Percentiles rank a stretch among this genome's conserved stretches.
Conservation (phyloP, 1,284 basidiomycete species). For the Ganoderma leucocontextum region DNA sequence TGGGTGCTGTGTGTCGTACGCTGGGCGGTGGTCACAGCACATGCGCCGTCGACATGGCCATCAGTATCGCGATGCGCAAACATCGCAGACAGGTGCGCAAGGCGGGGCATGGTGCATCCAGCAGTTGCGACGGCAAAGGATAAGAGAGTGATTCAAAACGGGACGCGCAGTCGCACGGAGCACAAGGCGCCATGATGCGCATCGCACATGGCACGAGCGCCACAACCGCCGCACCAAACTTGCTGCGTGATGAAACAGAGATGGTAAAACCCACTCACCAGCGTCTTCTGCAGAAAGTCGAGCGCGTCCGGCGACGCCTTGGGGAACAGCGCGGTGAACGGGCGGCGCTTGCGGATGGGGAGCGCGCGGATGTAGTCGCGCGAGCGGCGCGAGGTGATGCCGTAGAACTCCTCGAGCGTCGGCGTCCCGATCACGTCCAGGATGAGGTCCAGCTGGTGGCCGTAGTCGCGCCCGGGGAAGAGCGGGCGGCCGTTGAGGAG, state of each 20-base stretch:
- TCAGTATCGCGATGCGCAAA: neutral
- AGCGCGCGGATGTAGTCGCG: constrained; percentile 86
- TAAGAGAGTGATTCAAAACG: neutral
- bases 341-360: constrained; percentile 72
- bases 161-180: neutral
- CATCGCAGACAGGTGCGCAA: constrained; percentile 2
- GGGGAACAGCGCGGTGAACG: constrained; percentile 72
- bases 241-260: neutral
- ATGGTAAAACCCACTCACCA: constrained; percentile 59
- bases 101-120: neutral
- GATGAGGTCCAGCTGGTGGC: constrained; percentile 87
- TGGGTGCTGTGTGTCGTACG: neutral
- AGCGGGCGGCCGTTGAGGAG: constrained; percentile 82
- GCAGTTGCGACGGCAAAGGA: neutral
- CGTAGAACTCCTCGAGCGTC: constrained; percentile 87
- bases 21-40: neutral
- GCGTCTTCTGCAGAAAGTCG: constrained; percentile 84
- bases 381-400: constrained; percentile 84
- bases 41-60: neutral
- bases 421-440: constrained; percentile 91
- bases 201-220: neutral
- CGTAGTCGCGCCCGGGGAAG: constrained; percentile 90
- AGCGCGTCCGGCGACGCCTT: constrained; percentile 78
- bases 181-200: neutral
- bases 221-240: neutral